These are phyloP conservation scores for Ogataea chonburiensis DNA, from an alignment of 805 yeast genomes.

Conservation along the genomic window DNA sequence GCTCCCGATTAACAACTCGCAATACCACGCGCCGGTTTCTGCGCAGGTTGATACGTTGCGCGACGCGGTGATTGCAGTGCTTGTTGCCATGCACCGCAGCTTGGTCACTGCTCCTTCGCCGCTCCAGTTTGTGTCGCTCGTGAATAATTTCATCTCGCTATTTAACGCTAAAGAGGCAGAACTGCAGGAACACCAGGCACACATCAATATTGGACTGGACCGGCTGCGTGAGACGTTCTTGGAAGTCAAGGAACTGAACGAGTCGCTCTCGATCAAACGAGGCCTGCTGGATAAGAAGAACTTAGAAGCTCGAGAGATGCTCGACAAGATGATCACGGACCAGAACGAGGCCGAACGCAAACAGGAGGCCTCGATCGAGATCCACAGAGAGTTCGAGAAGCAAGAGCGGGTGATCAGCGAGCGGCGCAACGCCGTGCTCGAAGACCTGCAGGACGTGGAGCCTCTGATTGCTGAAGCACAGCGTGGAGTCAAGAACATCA, in stretches of 20 bases:
- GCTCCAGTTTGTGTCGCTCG: conserved; percentile 51
- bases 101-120: conserved; percentile 40
- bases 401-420: conserved; percentile 62
- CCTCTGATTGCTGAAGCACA: conserved; percentile 86
- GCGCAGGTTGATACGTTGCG: conserved; percentile 17
- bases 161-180: conserved; percentile 45
- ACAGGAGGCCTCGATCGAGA: conserved; percentile 77
- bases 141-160: conserved; percentile 42
- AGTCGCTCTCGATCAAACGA: conserved; percentile 53
- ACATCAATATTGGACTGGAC: conserved; percentile 70
- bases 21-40: conserved; percentile 36
- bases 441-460: conserved; percentile 72
- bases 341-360: conserved; percentile 93
- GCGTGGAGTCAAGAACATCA: conserved; percentile 85
- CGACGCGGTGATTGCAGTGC: conserved; percentile 45
- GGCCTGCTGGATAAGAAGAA: conserved; percentile 53
- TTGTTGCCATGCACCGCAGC: conserved; percentile 46
- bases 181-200: conserved; percentile 67
- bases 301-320: conserved; percentile 64
- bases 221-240: conserved; percentile 74
- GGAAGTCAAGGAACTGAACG: conserved; percentile 61
- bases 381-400: conserved; percentile 63
- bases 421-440: conserved; percentile 53
- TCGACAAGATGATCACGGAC: conserved; percentile 72
- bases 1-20: conserved; percentile 54